A percentile compares a stretch with the other conserved stretches of the same genome.
These are phyloP conservation scores for Trypanosoma platydactyli DNA, from an alignment of 208 protist genomes.

Conservation along the genomic window DNA sequence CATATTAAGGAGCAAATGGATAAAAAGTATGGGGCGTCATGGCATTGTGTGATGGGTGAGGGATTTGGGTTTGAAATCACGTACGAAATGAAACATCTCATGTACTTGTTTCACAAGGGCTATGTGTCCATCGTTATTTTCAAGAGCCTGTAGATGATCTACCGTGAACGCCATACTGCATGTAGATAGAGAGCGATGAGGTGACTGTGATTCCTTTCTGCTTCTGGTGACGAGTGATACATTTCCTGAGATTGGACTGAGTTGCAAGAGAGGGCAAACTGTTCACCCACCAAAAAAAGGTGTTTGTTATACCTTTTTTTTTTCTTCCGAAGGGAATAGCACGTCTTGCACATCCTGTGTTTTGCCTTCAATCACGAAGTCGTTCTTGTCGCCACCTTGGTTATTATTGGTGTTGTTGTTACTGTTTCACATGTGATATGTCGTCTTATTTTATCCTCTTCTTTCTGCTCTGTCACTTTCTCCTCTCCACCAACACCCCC, in stretches of 20 bases:
- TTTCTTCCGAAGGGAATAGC: neutral
- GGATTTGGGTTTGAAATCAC: constrained; percentile 94
- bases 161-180: neutral
- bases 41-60: constrained; percentile 95
- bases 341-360: too few species aligned
- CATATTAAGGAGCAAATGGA: constrained; percentile 95
- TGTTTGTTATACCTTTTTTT: neutral
- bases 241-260: too few species aligned
- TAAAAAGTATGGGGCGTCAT: constrained; percentile 94
- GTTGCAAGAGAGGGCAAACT: too few species aligned
- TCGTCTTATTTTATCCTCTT: neutral
- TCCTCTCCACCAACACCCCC: too few species aligned
- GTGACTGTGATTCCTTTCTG: neutral
- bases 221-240: too few species aligned
- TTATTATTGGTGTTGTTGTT: constrained; percentile 8
- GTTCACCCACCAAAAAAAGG: neutral
- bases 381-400: too few species aligned
- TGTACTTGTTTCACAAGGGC: constrained; percentile 95
- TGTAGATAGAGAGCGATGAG: neutral
- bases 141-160: constrained; percentile 77
- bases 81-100: constrained; percentile 93
- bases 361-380: too few species aligned
- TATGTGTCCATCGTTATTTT: constrained; percentile 94
- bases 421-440: too few species aligned
- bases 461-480: too few species aligned